Evolutionary conservation across 2,329 filamentous ascomycete species (phyloP).

Genomic region (Botryotinia globosa): DNA sequence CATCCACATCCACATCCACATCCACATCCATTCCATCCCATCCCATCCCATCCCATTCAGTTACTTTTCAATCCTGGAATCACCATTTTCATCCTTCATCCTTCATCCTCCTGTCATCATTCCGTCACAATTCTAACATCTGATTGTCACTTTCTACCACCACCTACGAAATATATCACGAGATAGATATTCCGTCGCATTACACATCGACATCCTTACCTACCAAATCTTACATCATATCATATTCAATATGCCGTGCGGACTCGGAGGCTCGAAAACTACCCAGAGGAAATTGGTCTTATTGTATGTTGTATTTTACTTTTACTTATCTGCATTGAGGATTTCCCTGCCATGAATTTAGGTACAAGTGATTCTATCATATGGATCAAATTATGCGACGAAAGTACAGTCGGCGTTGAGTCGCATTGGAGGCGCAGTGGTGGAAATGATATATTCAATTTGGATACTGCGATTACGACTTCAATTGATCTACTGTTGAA

Average conservation of each 20-base stretch:
- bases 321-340: not conserved
- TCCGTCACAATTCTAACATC: not conserved
- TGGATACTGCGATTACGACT: not conserved
- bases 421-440: constrained; percentile 2
- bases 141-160: not conserved
- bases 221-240: not conserved
- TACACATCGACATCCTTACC: not conserved
- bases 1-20: not conserved
- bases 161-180: not conserved
- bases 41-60: not conserved
- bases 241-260: constrained; percentile 36
- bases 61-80: constrained; percentile 1
- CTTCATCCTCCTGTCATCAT: not conserved
- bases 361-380: not conserved
- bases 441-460: not conserved
- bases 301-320: constrained; percentile 49
- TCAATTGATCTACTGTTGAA: not conserved
- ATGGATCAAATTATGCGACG: constrained; percentile 2
- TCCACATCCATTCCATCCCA: not conserved
- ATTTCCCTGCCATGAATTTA: not conserved
- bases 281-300: constrained; percentile 74
- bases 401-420: not conserved
- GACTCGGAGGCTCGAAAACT: constrained; percentile 56
- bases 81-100: not conserved
- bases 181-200: not conserved